Evolutionary conservation across 176 grass and related monocot genomes (phyloP), one percentile per base, ranked within the genome.

Genomic region (Oryza punctata): DNA sequence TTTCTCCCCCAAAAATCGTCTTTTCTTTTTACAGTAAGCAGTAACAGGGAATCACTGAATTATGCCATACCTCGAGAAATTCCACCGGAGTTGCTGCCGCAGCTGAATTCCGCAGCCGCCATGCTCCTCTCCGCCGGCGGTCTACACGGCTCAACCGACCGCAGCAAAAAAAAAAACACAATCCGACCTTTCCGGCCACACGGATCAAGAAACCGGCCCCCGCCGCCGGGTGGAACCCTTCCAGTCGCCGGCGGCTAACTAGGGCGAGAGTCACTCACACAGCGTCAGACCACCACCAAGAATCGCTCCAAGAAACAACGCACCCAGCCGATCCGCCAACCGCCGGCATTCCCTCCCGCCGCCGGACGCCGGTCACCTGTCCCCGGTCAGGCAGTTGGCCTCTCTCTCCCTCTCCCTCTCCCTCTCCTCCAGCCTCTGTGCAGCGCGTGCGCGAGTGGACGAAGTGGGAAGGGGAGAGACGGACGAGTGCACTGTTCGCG

Each of bases 41-140:
- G 8, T 1, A 47, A 45, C 29, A 16, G 15, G 1, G n/a, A 70
- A 38, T 7, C 35, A 13, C 9, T 37, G 78, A 49, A 82, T 82
- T 70, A 38, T 50, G 27, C 15, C 26, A 14, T 90, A 90, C 84
- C 84, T 90, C 47, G 84, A 32, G 29, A 19, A 65, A 73, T 79
- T 30, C 35, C 25, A 66, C 9, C 79, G 25, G 43, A 23, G 32
- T 33, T 30, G 52, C 49, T 1, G 14, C 28, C 69, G 13, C 21
- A 63, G 66, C 8, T 60, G 43, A 76, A 12, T 64, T 50, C 41
- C 77, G 28, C 27, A 12, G 23, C 43, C 75, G 67, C 32, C 24
- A 49, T 13, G 52, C 54, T 63, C 14, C 24, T 33, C n/a, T n/a
- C n/a, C n/a, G n/a, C n/a, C n/a, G n/a, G n/a, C 21, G 25, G 9